Base-by-base conservation (phyloP, 306 rosid species). In the Glycine tomentella region DNA sequence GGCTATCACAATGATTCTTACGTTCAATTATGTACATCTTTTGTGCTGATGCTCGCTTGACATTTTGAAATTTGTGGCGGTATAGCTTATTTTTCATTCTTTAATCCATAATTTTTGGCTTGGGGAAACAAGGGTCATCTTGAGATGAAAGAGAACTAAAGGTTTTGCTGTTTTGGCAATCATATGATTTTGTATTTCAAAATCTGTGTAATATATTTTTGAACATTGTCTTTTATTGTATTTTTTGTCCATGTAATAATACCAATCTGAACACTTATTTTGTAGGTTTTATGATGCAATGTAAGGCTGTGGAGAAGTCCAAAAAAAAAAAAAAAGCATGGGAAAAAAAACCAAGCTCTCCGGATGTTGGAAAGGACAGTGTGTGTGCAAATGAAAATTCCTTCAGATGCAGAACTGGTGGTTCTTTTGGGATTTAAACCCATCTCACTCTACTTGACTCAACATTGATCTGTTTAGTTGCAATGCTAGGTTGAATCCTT, bases 371-470 rank as follows among this genome's bases (percentile, higher is more conserved):
- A 67, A 77, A 62, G 80, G 86, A 44, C 69, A 63, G 15, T 36
- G 79, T 70, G 79, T 70, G 17, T 50, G 56, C 76, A 67, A 78
- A 75, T 70, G 77, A 61, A 77, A 68, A 17, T 81, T 82, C 72
- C 44, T 33, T 33, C 45, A 59, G 77, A 64, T 78, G 63, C 84
- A 57, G 78, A 69, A 50, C 78, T 75, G 84, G 80, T 74, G 80
- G 36, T 81, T 44, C 74, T 59, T 61, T 69, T 65, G 85, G 85
- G 79, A 72, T 61, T 25, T 65, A 55, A 76, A 40, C 83, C 71
- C 67, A 15, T 49, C 72, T 84, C 82, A 57, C 78, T 50, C 80
- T 57, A 75, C 88, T 38, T 75, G 83, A 77, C 82, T 63, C 77
- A 57, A 14, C 57, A 20, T 65, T 45, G 56, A 70, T 48, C 13